These are phyloP conservation scores for Nemania sp. DNA, from an alignment of 2,329 filamentous ascomycete genomes.

Conservation along the genomic window DNA sequence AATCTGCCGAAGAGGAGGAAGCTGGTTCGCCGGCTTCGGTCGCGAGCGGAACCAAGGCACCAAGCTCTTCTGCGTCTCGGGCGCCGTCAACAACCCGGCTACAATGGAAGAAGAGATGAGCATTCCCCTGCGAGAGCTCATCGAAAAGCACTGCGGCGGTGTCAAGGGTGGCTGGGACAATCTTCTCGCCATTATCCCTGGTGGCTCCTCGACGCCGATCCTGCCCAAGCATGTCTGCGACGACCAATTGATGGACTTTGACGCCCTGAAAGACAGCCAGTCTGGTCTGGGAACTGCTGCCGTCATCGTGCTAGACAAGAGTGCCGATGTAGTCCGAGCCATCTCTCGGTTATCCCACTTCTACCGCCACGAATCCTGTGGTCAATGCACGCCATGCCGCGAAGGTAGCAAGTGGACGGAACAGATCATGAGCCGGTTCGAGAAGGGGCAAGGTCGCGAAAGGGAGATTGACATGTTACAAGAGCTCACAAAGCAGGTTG, in stretches of 20 bases:
- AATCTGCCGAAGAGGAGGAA: constrained; percentile 88
- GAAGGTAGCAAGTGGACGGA: constrained; percentile 99
- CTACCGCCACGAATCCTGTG: constrained; percentile 98
- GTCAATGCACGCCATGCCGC: constrained; percentile 98
- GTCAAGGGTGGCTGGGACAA: constrained; percentile 98
- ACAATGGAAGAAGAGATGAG: constrained; percentile 99
- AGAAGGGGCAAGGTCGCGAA: constrained; percentile 83
- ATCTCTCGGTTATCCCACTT: constrained; percentile 93
- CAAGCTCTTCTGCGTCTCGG: constrained; percentile 98
- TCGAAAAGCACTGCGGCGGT: constrained; percentile 97
- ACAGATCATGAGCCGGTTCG: constrained; percentile 97
- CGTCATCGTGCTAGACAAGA: constrained; percentile 99
- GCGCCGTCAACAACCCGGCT: constrained; percentile 97
- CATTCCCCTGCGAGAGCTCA: constrained; percentile 91
- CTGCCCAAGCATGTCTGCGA: constrained; percentile 89
- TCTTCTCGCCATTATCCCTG: constrained; percentile 90
- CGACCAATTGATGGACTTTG: constrained; percentile 98
- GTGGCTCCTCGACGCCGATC: constrained; percentile 94
- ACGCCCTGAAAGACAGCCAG: constrained; percentile 96
- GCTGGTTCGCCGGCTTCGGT: constrained; percentile 92
- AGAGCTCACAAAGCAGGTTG: constrained; percentile 98
- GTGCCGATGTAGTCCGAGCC: constrained; percentile 89
- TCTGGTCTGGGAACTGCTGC: constrained; percentile 96
- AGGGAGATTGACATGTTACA: constrained; percentile 99
- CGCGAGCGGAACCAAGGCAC: constrained; percentile 96